A percentile compares a stretch with the other conserved stretches of the same genome.
These are phyloP conservation scores for Miscanthus sacchariflorus DNA, from an alignment of 202 grass and related monocot genomes.

Conservation along the genomic window DNA sequence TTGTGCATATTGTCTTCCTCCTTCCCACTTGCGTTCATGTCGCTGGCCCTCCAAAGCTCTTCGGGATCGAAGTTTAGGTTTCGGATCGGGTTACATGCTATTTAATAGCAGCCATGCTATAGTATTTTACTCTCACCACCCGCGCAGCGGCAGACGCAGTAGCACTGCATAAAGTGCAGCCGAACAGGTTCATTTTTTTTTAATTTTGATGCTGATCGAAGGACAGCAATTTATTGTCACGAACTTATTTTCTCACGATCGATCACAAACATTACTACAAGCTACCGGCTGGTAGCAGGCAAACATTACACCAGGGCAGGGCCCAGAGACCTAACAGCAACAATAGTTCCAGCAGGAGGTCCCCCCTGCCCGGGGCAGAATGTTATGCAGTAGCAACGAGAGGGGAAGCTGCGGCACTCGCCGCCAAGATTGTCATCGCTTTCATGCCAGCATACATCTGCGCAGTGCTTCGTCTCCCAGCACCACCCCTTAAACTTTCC, in stretches of 20 bases:
- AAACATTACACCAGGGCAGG: background rate
- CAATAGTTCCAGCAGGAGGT: background rate
- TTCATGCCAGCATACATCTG: background rate
- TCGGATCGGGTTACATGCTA: no score
- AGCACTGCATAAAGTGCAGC: no score
- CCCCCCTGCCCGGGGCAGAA: background rate
- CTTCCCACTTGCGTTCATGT: no score
- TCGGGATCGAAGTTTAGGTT: no score
- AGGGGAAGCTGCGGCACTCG: background rate
- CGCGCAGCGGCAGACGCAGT: no score
- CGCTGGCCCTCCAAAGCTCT: no score
- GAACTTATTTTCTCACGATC: background rate
- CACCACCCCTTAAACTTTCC: background rate
- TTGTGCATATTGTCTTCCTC: no score
- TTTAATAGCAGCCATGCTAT: no score
- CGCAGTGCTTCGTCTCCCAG: background rate
- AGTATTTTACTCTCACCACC: no score
- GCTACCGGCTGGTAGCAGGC: background rate
- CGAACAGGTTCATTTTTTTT: no score
- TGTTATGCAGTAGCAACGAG: slow-evolving; percentile 1
- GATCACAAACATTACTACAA: background rate
- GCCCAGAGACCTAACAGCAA: background rate
- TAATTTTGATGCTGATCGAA: background rate
- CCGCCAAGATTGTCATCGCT: background rate
- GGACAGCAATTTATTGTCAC: background rate